Conservation (phyloP, 2,329 filamentous ascomycete species). For the Venturia nashicola region DNA sequence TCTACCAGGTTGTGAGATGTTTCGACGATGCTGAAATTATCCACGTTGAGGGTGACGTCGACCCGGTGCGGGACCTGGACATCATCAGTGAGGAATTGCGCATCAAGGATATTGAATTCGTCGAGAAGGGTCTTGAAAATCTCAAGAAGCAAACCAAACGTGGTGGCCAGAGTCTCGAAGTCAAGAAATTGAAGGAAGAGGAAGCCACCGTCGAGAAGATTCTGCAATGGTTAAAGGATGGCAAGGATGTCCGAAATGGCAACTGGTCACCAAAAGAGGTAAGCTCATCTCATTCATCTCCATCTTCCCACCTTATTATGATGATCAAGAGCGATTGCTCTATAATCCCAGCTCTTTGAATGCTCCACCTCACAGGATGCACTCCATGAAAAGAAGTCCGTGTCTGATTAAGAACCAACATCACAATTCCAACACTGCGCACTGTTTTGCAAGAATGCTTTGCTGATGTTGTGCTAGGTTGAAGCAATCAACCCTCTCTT, state of each 20-base stretch:
- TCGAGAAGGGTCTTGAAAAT: slow-evolving; percentile 86
- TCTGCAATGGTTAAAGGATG: slow-evolving; percentile 67
- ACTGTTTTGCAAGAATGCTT: slow-evolving; percentile 13
- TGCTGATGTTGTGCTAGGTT: slow-evolving; percentile 46
- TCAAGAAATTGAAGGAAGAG: slow-evolving; percentile 95
- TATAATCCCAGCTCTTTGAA: slow-evolving; percentile 99
- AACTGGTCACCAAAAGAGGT: slow-evolving; percentile 93
- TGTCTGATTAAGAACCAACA: slow-evolving; percentile 44
- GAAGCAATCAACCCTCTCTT: slow-evolving; percentile 96
- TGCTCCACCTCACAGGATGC: slow-evolving; percentile 61
- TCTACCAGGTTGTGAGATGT: slow-evolving; percentile 92
- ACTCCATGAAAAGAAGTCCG: slow-evolving; percentile 78
- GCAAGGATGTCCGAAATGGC: slow-evolving; percentile 88
- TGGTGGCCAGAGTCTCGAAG: slow-evolving; percentile 89
- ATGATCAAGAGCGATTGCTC: slow-evolving; percentile 98
- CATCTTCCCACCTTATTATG: slow-evolving; percentile 43
- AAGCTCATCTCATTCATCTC: slow-evolving; percentile 31
- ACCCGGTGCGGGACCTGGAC: slow-evolving; percentile 83
- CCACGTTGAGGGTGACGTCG: slow-evolving; percentile 97
- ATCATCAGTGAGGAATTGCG: slow-evolving; percentile 96
- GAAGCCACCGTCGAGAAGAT: slow-evolving; percentile 89
- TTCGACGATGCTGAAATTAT: slow-evolving; percentile 99
- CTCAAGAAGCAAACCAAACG: slow-evolving; percentile 89
- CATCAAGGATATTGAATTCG: slow-evolving; percentile 97
- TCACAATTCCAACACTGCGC: slow-evolving; percentile 6